Evolutionary conservation across 129 eudicot species (phyloP), one percentile per base, ranked within the genome.

Genomic region (Flaveria linearis): DNA sequence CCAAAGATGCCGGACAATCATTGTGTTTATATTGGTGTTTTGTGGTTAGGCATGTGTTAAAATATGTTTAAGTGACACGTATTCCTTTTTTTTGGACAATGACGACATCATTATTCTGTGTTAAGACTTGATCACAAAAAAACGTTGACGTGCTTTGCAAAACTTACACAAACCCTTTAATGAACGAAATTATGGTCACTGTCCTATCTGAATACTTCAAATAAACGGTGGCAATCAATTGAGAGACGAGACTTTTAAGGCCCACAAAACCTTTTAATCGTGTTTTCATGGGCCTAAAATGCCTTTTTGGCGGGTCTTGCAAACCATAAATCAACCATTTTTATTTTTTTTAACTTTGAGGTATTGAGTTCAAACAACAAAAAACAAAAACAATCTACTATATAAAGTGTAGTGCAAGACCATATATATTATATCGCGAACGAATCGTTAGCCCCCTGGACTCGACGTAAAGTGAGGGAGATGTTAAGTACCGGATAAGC

Each of bases 1-100:
- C 41, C 67, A 61, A 13, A 61, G 36, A 61, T 61, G 67, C 67
- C 67, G 17, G 67, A 61, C 9, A 25, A 61, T 61, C 67, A 61
- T 61, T 61, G 41, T 61, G 67, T 61, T 23, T 61, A 26, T 52
- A 52, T 16, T 49, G 53, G 53, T 26, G 41, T 61, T 61, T 25
- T 26, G 17, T 58, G 65, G 8, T 58, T 58, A 23, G 42, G 42
- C 67, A 25, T 61, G 43, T 15, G 42, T 26, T 61, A 61, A 13
- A 13, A 13, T 61, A 61, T 26, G 20, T 26, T 60, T 26, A 61
- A 58, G 41, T 61, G 68, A 61, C 68, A 61, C 68, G 68, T 61
- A 61, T 61, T 30, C 20, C 26, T 28, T 12, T 61, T 57, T 13
- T 25, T 11, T 1, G 12, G 12, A 45, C 50, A 61, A 61, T 13